Base-by-base conservation (phyloP, 2,329 filamentous ascomycete species). In the Sporothrix dimorphospora region DNA sequence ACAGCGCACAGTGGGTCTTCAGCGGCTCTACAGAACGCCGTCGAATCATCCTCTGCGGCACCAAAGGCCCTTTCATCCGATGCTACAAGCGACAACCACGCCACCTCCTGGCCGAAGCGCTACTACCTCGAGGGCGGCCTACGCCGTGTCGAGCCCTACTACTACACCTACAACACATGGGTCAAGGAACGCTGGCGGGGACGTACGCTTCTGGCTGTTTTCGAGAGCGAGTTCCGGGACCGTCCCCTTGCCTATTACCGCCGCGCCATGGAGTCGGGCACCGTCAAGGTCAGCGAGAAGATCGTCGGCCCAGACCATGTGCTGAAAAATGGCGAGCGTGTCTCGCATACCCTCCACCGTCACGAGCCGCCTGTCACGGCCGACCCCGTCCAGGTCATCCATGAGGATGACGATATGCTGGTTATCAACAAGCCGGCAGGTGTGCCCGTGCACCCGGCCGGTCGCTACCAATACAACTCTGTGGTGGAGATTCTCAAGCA, bases 371-470 rank as follows among this genome's bases (percentile, higher is more conserved):
- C 96, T 0, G 94, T 98, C 42, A 94, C 93, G 1, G 90, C 90
- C 19, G 88, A 92, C 55, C 89, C 92, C 0, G 91, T 99, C 67
- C 89, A 88, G 19, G 87, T 98, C 61, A 90, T 99, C 51, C 92
- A 97, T 81, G 96, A 99, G 81, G 94, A 97, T 77, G 89, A 97
- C 61, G 92, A 94, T 76, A 91, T 99, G 85, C 92, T 99, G 73
- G 94, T 98, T 74, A 97, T 99, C 80, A 94, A 98, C 83, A 99
- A 99, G 81, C 96, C 96, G 0, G 92, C 95, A 0, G 96, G 96
- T 7, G 91, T 99, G 53, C 96, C 96, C 0, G 96, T 99, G 0
- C 96, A 99, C 80, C 93, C 96, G 6, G 95, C 96, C 0, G 96
- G 96, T 6, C 90, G 96, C 66, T 99, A 99, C 84, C 94, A 95